Conservation (phyloP, 2,329 filamentous ascomycete species). For the Claviceps sp. region DNA sequence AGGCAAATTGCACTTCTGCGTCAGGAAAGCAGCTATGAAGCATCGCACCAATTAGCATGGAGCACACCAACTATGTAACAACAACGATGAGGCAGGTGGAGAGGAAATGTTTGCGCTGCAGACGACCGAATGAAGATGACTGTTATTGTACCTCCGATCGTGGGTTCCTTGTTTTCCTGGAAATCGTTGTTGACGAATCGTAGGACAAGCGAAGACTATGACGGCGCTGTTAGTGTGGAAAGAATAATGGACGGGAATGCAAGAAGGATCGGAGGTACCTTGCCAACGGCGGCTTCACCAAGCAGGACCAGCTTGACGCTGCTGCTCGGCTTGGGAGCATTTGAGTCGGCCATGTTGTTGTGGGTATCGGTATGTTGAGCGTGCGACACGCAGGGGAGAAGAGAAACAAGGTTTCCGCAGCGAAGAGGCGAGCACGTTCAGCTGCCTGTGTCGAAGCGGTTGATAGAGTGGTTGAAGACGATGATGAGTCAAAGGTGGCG, state of each 20-base stretch:
- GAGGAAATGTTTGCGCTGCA: not conserved
- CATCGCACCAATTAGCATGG: constrained; percentile 1
- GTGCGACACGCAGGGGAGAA: not conserved
- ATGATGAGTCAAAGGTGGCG: not conserved
- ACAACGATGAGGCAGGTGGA: not conserved
- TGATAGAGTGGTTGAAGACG: not conserved
- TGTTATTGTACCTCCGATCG: constrained; percentile 69
- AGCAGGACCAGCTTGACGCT: constrained; percentile 98
- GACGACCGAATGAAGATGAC: constrained; percentile 2
- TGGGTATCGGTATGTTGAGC: not conserved
- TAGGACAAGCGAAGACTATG: constrained; percentile 84
- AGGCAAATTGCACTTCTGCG: constrained; percentile 95
- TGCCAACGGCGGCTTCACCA: constrained; percentile 94
- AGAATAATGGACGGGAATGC: not conserved
- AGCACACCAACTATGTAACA: not conserved
- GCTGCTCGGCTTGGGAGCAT: constrained; percentile 86
- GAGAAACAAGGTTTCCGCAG: not conserved
- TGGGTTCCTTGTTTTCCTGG: constrained; percentile 98
- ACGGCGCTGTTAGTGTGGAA: constrained; percentile 13
- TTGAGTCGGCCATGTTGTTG: constrained; percentile 32
- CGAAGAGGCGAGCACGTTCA: not conserved
- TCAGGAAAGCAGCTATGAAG: constrained; percentile 75
- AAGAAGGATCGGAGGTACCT: constrained; percentile 44
- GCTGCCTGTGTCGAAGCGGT: not conserved
- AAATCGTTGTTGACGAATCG: constrained; percentile 99